phyloP scores from a whole-genome alignment of 2,329 filamentous ascomycete species.

The Colletotrichum eleusines region DNA sequence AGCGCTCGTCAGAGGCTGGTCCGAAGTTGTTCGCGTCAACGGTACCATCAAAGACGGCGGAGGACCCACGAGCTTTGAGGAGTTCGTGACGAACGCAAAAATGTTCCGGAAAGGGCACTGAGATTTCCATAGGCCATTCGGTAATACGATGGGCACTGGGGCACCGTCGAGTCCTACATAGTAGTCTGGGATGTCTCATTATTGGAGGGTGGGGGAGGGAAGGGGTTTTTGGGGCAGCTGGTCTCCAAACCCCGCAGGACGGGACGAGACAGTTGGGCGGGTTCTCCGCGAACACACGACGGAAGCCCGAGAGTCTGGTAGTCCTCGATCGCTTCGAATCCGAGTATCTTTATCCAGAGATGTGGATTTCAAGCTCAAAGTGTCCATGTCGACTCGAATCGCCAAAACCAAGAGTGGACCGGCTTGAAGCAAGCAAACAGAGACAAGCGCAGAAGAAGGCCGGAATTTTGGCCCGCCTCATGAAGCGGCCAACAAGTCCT shows the following conservation, averaged over 20 bases:
- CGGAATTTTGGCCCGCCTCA: no score
- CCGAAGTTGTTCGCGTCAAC: slow-evolving; percentile 53
- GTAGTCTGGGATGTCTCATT: no score
- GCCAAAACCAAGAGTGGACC: no score
- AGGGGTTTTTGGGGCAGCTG: background rate
- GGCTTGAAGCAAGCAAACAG: background rate
- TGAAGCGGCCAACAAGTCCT: no score
- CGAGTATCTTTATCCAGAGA: no score
- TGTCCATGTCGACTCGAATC: no score
- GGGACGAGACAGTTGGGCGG: background rate
- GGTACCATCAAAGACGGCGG: slow-evolving; percentile 41
- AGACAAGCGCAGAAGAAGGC: no score
- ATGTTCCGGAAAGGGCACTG: background rate
- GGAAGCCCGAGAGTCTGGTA: background rate
- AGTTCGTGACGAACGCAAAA: slow-evolving; percentile 21
- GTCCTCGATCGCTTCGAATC: no score
- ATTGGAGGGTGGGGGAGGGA: background rate
- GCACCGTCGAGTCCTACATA: no score
- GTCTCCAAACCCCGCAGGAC: background rate
- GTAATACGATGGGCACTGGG: background rate
- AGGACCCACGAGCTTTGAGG: slow-evolving; percentile 42
- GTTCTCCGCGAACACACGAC: background rate
- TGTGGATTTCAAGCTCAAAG: no score
- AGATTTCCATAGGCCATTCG: background rate
- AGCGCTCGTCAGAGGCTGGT: slow-evolving; percentile 61